These are phyloP conservation scores for Benincasa hispida DNA, from an alignment of 306 rosid genomes.

Conservation along the genomic window DNA sequence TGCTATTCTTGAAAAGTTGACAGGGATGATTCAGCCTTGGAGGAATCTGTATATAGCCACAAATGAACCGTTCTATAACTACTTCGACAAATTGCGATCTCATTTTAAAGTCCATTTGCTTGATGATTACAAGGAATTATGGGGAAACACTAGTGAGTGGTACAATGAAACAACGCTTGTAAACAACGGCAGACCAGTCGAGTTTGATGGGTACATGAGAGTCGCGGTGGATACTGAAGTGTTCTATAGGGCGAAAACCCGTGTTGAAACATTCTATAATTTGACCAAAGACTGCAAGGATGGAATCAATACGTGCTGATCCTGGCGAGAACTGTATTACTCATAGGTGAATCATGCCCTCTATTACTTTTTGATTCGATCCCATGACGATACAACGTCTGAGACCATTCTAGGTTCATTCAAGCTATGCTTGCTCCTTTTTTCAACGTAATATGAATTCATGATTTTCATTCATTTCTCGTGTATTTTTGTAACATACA, in stretches of 20 bases:
- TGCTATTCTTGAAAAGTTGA: constrained; percentile 52
- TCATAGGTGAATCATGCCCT: constrained; percentile 14
- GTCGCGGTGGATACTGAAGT: constrained; percentile 96
- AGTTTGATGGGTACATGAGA: constrained; percentile 99
- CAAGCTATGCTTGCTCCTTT: neutral
- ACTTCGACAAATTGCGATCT: constrained; percentile 86
- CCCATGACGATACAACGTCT: neutral
- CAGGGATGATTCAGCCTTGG: constrained; percentile 71
- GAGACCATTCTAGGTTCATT: neutral
- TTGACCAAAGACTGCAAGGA: constrained; percentile 93
- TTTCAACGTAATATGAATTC: neutral
- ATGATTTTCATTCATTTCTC: constrained; percentile 3
- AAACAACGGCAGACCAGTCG: constrained; percentile 69
- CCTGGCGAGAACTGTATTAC: constrained; percentile 19
- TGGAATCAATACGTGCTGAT: constrained; percentile 86
- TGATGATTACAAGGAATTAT: constrained; percentile 80
- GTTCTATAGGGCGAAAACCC: constrained; percentile 73
- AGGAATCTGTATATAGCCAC: constrained; percentile 85
- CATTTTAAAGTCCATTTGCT: constrained; percentile 84
- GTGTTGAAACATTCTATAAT: constrained; percentile 83
- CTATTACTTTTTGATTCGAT: neutral
- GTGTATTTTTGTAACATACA: constrained; percentile 1
- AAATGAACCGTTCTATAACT: constrained; percentile 82
- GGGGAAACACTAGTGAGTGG: constrained; percentile 92
- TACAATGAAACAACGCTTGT: constrained; percentile 58